Base-by-base conservation (phyloP, 306 rosid genomes). In the Dalbergia cultrata region DNA sequence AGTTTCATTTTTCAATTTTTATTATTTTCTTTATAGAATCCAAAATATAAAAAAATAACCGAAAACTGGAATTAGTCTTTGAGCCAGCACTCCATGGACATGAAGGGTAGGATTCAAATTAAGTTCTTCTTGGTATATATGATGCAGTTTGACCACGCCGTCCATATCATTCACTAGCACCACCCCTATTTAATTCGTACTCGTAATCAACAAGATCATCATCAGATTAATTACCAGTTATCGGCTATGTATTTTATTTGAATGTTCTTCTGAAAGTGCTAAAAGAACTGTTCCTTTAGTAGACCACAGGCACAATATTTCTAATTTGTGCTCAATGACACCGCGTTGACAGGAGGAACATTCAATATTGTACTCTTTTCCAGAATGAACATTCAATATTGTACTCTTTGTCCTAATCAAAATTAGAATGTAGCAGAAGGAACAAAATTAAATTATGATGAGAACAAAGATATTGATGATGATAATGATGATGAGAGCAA, bases 81-180 rank as follows among this genome's bases (percentile, higher is more conserved):
- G 33, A 52, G 68, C 75, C 69, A n/a, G 11, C 26, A 67, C 13
- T 77, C 67, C 26, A 21, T n/a, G 34, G 49, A 56, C 26, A 2
- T 58, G 11, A 37, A 57, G 22, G 66, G 59, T 49, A 39, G 54
- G 19, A 41, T 26, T 18, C 53, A 67, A 78, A 26, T 13, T 0
- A 78, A 68, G 26, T 56, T 56, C 13, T 67, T 41, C 61, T 60
- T 11, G 74, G 35, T 41, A 26, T 26, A 37, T 37, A 43, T 68
- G 14, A 8, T 18, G 52, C 43, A 70, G 26, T 70, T 59, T 79
- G 82, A 59, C 63, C 70, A 16, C 71, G 61, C 61, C 21, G 6
- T n/a, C 52, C 47, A 45, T 22, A 68, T 72, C 66, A 72, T 52
- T 70, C 12, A 17, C 44, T n/a, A 52, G 5, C 5, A 50, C 21